A percentile compares a stretch with the other conserved stretches of the same genome.
Evolutionary conservation across 2,329 filamentous ascomycete species (phyloP).

Genomic region (Sphaerulina populicola): DNA sequence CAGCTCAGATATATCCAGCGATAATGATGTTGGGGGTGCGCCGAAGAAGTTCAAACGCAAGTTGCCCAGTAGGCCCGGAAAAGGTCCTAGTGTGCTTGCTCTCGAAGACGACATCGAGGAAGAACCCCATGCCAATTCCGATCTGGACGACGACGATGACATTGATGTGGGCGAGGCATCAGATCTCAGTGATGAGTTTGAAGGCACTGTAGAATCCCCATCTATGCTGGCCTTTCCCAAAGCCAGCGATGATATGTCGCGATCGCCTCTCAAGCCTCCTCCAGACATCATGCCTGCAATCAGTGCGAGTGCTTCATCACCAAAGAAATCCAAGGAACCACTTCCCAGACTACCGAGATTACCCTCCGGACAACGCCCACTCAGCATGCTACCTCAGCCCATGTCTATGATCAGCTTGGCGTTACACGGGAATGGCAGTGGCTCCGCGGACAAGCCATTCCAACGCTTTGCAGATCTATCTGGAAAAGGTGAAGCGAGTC

Average conservation of each 20-base stretch:
- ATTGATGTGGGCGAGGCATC: conserved; percentile 33
- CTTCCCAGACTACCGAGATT: conserved; percentile 54
- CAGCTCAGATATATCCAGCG: conserved; percentile 74
- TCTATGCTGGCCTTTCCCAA: conserved; percentile 58
- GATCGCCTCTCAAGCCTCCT: conserved; percentile 39
- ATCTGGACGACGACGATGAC: conserved; percentile 34
- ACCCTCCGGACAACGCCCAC: conserved; percentile 59
- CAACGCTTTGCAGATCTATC: conserved; percentile 68
- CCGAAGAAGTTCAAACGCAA: conserved; percentile 54
- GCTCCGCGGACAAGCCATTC: conserved; percentile 53
- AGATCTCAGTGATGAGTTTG: conserved; percentile 49
- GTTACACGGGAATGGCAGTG: conserved; percentile 53
- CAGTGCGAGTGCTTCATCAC: conserved; percentile 43
- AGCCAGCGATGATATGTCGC: conserved; percentile 45
- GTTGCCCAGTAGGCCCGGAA: conserved; percentile 46
- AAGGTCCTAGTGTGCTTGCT: conserved; percentile 36
- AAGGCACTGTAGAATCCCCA: conserved; percentile 56
- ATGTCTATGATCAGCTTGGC: conserved; percentile 53
- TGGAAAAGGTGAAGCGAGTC: conserved; percentile 69
- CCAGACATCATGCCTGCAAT: conserved; percentile 39
- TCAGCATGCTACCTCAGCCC: conserved; percentile 61
- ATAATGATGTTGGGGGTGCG: conserved; percentile 56
- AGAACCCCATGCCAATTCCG: conserved; percentile 33
- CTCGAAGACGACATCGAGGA: conserved; percentile 27
- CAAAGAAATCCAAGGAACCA: conserved; percentile 53